Conservation (phyloP, 768 basidiomycete genomes). For the Gelatoporia subvermispora region DNA sequence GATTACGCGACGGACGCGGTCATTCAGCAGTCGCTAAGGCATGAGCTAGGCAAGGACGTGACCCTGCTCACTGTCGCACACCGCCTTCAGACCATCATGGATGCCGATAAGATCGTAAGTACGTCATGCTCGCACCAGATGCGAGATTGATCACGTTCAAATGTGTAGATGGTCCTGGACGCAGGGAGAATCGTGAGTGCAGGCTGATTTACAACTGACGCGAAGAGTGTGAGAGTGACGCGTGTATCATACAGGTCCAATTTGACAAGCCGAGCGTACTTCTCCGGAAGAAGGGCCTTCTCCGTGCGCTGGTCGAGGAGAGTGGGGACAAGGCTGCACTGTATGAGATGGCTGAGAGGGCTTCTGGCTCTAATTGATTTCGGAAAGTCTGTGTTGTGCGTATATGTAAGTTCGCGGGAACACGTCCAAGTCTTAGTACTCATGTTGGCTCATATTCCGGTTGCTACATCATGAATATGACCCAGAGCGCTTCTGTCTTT, state of each 20-base stretch:
- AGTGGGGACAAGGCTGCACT: slow-evolving; percentile 48
- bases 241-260: slow-evolving; percentile 31
- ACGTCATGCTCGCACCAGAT: not conserved
- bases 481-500: too few relatives aligned
- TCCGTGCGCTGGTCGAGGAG: slow-evolving; percentile 53
- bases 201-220: not conserved
- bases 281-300: slow-evolving; percentile 44
- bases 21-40: slow-evolving; percentile 53
- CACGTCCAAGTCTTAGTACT: too few relatives aligned
- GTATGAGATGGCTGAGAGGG: slow-evolving; percentile 33
- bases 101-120: slow-evolving; percentile 53
- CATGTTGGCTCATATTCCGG: too few relatives aligned
- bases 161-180: slow-evolving; percentile 39
- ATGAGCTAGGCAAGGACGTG: slow-evolving; percentile 35
- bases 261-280: slow-evolving; percentile 48
- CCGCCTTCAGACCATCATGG: slow-evolving; percentile 54
- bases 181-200: slow-evolving; percentile 31
- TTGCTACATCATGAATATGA: too few relatives aligned
- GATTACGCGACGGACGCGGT: slow-evolving; percentile 54
- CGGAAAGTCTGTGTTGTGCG: too few relatives aligned
- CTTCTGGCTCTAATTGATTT: too few relatives aligned
- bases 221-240: not conserved
- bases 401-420: too few relatives aligned
- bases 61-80: slow-evolving; percentile 60
- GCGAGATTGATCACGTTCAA: not conserved